These are phyloP conservation scores for Cercospora canescens DNA, from an alignment of 2,329 filamentous ascomycete species.

Conservation along the genomic window DNA sequence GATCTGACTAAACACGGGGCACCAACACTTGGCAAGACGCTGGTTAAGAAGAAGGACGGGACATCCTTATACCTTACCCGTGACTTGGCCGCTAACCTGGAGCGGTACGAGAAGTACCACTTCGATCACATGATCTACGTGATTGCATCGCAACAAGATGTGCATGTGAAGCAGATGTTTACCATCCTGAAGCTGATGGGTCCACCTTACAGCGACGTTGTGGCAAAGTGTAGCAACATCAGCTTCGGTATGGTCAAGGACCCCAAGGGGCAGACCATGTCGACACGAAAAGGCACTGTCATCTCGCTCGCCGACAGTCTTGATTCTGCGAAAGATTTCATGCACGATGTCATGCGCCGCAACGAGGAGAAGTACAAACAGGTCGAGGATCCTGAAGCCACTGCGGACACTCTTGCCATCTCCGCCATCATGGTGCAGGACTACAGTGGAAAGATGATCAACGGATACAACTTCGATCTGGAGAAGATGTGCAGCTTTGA, in stretches of 20 bases:
- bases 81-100: slow-evolving; percentile 66
- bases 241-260: slow-evolving; percentile 64
- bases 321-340: slow-evolving; percentile 74
- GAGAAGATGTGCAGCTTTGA: slow-evolving; percentile 81
- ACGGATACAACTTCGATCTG: slow-evolving; percentile 74
- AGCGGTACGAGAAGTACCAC: slow-evolving; percentile 61
- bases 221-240: slow-evolving; percentile 61
- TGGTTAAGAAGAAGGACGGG: slow-evolving; percentile 67
- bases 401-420: slow-evolving; percentile 87
- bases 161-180: slow-evolving; percentile 65
- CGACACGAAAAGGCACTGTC: slow-evolving; percentile 58
- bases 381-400: slow-evolving; percentile 77
- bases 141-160: slow-evolving; percentile 64
- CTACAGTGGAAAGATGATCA: slow-evolving; percentile 89
- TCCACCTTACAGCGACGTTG: slow-evolving; percentile 54
- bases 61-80: slow-evolving; percentile 69
- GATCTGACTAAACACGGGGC: slow-evolving; percentile 68
- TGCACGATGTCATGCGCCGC: slow-evolving; percentile 96
- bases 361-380: slow-evolving; percentile 90
- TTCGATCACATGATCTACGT: slow-evolving; percentile 72
- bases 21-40: slow-evolving; percentile 67
- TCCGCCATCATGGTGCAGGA: slow-evolving; percentile 97
- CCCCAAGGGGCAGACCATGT: slow-evolving; percentile 56
- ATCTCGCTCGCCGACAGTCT: slow-evolving; percentile 53
- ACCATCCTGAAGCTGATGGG: slow-evolving; percentile 65